Base-by-base conservation (phyloP, 495 filamentous ascomycete genomes). In the Talaromyces trachyspermus region DNA sequence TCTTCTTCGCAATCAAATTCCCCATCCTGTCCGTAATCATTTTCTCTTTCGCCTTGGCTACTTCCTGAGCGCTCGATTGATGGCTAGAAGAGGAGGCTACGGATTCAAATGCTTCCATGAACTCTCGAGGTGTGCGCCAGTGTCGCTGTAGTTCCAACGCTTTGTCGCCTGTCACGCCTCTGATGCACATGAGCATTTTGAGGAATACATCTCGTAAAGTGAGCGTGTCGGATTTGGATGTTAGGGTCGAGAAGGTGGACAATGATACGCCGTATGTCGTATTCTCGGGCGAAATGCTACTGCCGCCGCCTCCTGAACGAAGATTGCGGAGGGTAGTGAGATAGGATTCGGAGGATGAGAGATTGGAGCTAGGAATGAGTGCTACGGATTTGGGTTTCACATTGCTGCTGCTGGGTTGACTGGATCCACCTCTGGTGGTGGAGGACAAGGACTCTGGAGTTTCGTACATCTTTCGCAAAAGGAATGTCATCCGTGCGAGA, bases 111-210 rank as follows among this genome's bases (percentile, higher is more conserved):
- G 84, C 88, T 46, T 77, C 76, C 7, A 89, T 54, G 26, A 94
- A 77, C 4, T 76, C 76, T 39, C 72, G 71, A 2, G 88, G 88
- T 10, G 86, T 92, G 48, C 70, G 75, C 83, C 85, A 94, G 9
- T 68, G 57, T 51, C 75, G 79, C 51, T 90, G 86, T 9, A 94
- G 88, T 62, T 88, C 86, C 2, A 89, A 59, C 0, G 88, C 86
- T 58, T 88, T 90, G 52, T 92, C 87, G 0, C 85, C 83, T 4
- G 80, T 83, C n/a, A 94, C 68, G 2, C 86, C 83, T 19, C 75
- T 74, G 8, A 79, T 85, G 54, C 84, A 88, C 87, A 94, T 91
- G 41, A 94, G 68, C 86, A 94, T 91, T 61, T 91, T 91, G 18
- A 92, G 58, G 55, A 76, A 91, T 0, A 91, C 58, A 50, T 94